Percentiles rank a stretch among this genome's conserved stretches.
Conservation (phyloP, 306 rosid genomes). For the Datisca glomerata region DNA sequence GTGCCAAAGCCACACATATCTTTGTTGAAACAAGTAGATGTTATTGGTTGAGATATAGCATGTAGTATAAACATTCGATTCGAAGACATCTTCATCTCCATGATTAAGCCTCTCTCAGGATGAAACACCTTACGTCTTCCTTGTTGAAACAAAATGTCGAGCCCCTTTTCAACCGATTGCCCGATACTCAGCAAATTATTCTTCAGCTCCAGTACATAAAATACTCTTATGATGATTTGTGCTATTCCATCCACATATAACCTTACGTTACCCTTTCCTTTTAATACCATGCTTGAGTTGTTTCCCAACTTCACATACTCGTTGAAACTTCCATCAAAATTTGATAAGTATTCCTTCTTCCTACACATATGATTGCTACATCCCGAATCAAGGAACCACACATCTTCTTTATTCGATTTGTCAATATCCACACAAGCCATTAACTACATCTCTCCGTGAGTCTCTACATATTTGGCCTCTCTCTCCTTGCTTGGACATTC, state of each 20-base stretch:
- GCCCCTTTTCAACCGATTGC: not conserved
- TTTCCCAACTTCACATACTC: not conserved
- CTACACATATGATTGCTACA: conserved; percentile 8
- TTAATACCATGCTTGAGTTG: not conserved
- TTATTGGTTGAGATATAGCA: not conserved
- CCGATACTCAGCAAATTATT: not conserved
- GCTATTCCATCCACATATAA: not conserved
- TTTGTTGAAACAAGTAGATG: not conserved
- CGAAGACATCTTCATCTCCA: not conserved
- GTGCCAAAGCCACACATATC: not conserved
- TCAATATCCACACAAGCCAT: not conserved
- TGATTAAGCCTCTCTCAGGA: conserved; percentile 1
- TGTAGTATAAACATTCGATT: not conserved
- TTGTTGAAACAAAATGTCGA: not conserved
- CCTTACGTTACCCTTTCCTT: not conserved
- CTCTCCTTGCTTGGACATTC: not conserved
- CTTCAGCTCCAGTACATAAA: not conserved
- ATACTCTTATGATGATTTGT: not conserved
- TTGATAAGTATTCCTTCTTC: not conserved
- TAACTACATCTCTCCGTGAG: not conserved
- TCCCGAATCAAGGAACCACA: no score
- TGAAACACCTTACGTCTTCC: not conserved
- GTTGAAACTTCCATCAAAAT: not conserved
- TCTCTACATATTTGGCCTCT: not conserved
- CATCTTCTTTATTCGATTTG: not conserved